Evolutionary conservation across 495 filamentous ascomycete species (phyloP).

Genomic region (Cryomyces minteri): DNA sequence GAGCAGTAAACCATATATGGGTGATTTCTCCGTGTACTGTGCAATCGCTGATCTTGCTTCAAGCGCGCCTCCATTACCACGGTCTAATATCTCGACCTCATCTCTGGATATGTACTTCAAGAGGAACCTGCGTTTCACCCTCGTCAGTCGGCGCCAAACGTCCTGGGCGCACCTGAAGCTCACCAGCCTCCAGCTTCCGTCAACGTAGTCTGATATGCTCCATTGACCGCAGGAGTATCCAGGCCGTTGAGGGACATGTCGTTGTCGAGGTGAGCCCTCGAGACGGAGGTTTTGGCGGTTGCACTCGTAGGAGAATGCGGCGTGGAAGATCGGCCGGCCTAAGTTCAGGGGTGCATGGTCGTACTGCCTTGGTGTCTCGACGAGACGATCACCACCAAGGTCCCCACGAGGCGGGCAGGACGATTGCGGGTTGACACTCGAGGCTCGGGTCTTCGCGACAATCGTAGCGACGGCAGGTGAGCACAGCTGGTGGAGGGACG

Average conservation of each 20-base stretch:
- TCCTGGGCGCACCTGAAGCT: constrained; percentile 18
- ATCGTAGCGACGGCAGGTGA: no score
- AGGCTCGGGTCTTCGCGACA: no score
- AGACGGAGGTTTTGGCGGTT: no score
- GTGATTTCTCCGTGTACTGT: constrained; percentile 62
- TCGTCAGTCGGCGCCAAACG: not conserved
- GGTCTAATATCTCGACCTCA: constrained; percentile 61
- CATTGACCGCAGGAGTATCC: constrained; percentile 61
- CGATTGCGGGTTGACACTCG: no score
- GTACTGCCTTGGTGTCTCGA: no score
- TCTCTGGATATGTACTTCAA: constrained; percentile 83
- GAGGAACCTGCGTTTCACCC: constrained; percentile 50
- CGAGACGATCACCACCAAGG: no score
- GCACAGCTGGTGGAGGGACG: no score
- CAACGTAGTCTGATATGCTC: constrained; percentile 65
- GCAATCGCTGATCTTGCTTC: constrained; percentile 66
- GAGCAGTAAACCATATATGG: constrained; percentile 78
- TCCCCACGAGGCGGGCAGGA: no score
- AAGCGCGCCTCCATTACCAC: constrained; percentile 66
- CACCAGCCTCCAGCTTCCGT: constrained; percentile 90
- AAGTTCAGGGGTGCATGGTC: no score
- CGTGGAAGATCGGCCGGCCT: no score
- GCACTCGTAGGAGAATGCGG: no score
- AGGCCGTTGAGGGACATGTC: constrained; percentile 95
- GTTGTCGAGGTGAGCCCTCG: no score